These are phyloP conservation scores for Penicillium griseofulvum DNA, from an alignment of 2,329 filamentous ascomycete species.

Conservation along the genomic window DNA sequence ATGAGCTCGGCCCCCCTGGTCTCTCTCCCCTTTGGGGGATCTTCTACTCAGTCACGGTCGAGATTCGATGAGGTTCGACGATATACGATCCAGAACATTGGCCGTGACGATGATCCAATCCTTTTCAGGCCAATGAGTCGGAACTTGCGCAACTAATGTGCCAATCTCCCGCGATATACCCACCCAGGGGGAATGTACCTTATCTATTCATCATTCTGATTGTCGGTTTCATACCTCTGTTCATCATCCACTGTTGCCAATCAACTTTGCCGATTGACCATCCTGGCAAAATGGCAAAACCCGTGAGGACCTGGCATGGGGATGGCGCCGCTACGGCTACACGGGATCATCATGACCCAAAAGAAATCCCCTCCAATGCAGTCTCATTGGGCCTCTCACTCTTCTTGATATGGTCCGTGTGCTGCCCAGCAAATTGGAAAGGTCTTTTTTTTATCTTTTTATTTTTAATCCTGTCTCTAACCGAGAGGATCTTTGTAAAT, in stretches of 20 bases:
- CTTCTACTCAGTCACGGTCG: background rate
- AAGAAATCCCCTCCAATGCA: constrained; percentile 2
- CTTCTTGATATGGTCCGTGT: constrained; percentile 19
- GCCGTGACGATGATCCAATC: background rate
- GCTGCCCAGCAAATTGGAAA: constrained; percentile 1
- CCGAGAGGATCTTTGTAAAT: constrained; percentile 7
- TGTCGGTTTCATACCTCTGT: constrained; percentile 1
- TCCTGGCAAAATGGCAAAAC: constrained; percentile 15
- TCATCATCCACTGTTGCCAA: background rate
- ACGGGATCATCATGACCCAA: constrained; percentile 6
- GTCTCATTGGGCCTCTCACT: constrained; percentile 2
- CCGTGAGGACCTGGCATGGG: constrained; percentile 8
- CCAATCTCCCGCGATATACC: constrained; percentile 2
- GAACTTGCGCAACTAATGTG: background rate
- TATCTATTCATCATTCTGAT: background rate
- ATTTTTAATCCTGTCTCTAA: background rate
- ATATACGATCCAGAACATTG: constrained; percentile 2
- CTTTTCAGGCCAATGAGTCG: background rate
- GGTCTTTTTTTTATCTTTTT: background rate
- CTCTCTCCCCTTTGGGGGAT: background rate
- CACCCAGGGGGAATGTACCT: background rate
- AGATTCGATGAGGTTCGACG: background rate
- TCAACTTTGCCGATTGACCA: constrained; percentile 14
- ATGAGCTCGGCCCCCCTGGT: constrained; percentile 4
- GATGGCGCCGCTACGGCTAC: constrained; percentile 8